Evolutionary conservation across 768 basidiomycete species (phyloP).

Genomic region (Neoboletus brunneissimus): DNA sequence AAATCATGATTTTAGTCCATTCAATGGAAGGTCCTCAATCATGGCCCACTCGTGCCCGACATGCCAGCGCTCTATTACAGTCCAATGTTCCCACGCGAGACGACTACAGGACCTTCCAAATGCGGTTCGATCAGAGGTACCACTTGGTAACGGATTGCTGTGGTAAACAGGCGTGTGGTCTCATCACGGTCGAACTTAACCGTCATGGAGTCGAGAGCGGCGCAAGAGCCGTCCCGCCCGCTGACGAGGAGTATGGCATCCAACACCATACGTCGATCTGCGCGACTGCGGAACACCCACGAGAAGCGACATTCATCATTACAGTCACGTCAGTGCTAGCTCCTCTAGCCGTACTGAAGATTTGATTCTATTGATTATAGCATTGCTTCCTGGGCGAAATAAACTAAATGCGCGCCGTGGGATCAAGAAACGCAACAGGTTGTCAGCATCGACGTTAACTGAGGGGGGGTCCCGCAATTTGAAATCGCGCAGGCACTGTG

Average conservation of each 20-base stretch:
- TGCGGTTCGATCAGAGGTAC: slow-evolving; percentile 12
- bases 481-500: slow-evolving; percentile 14
- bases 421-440: slow-evolving; percentile 11
- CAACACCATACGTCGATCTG: slow-evolving; percentile 20
- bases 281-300: slow-evolving; percentile 12
- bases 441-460: neutral
- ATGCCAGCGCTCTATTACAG: neutral
- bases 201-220: slow-evolving; percentile 18
- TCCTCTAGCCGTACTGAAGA: neutral
- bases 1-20: neutral
- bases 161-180: neutral
- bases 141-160: neutral
- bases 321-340: slow-evolving; percentile 14
- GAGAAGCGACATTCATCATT: slow-evolving; percentile 1
- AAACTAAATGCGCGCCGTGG: neutral
- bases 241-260: slow-evolving; percentile 27
- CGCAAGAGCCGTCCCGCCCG: slow-evolving; percentile 11
- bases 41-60: neutral
- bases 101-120: slow-evolving; percentile 35
- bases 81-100: slow-evolving; percentile 18
- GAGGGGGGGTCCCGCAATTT: neutral
- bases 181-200: neutral
- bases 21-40: neutral
- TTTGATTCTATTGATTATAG: slow-evolving; percentile 9
- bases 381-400: neutral